Base-by-base conservation (phyloP, 768 basidiomycete species). In the Tylopilus balloui region DNA sequence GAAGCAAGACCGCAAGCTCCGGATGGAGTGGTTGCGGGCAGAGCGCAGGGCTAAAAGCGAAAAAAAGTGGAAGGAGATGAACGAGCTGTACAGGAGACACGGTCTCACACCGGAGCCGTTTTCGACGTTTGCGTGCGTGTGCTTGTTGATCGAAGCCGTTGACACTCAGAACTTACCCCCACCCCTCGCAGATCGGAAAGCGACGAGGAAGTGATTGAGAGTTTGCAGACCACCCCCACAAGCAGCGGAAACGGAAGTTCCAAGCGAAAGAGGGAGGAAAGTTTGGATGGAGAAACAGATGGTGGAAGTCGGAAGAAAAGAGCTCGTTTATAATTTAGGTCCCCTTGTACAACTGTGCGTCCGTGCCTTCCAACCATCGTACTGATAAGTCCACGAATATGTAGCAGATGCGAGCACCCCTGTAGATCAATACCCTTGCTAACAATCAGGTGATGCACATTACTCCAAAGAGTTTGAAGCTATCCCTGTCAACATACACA, bases 11-110 rank as follows among this genome's bases (percentile, higher is more conserved):
- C 51, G 63, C 35, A 67, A 67, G 37, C 10, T 51, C 4, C 47
- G 66, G 38, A 56, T 63, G 50, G 59, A 45, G 29, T 65, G 63
- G 60, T 15, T 68, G 25, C 52, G 59, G 4, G 47, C 48, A 12
- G 53, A 53, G 47, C 58, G 66, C 48, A 61, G 45, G 36, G 49
- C 48, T 19, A 53, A 42, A 17, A 50, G 37, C n/a, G 47, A 59
- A 32, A 55, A 47, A 45, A 52, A 10, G 25, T 69, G 59, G 61
- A 43, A 35, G 19, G 56, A 54, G 4, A 48, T 37, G 3, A 67
- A 62, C 34, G 36, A 48, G 24, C n/a, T 44, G 14, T 51, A 54
- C 21, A 46, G 13, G 27, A 36, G 37, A 3, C 29, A 51, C 0
- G 64, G 52, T 13, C 27, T 47, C 21, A n/a, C 43, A 3, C 61